phyloP scores from a whole-genome alignment of 2,329 filamentous ascomycete genomes.

The Neocatenulostroma microsporum region DNA sequence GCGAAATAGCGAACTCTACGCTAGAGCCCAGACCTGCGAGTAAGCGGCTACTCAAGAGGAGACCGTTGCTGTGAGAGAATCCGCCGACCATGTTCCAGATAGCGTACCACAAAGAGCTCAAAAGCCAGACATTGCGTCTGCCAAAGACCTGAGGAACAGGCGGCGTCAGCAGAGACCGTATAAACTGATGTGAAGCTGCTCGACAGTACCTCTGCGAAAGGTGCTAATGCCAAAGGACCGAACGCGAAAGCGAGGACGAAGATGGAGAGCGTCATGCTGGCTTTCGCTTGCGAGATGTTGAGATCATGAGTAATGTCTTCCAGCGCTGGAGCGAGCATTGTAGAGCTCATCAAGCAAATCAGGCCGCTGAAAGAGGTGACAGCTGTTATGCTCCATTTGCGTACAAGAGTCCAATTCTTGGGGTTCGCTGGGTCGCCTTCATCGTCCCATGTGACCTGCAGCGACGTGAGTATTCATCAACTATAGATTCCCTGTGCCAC shows the following conservation, averaged over 20 bases:
- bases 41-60: constrained; percentile 41
- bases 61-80: constrained; percentile 33
- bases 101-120: constrained; percentile 43
- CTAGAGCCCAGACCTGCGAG: constrained; percentile 44
- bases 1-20: constrained; percentile 36
- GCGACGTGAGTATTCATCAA: too few relatives aligned
- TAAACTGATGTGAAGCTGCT: too few relatives aligned
- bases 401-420: constrained; percentile 10
- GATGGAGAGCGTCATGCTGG: constrained; percentile 31
- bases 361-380: constrained; percentile 12
- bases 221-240: constrained; percentile 29
- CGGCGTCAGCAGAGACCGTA: constrained; percentile 8
- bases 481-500: too few relatives aligned
- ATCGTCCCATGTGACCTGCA: constrained; percentile 11
- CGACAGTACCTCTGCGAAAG: too few relatives aligned
- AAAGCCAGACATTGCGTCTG: constrained; percentile 34
- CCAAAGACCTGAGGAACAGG: constrained; percentile 46
- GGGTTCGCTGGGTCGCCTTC: constrained; percentile 13
- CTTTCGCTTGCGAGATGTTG: constrained; percentile 9
- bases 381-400: constrained; percentile 13
- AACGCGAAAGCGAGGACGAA: constrained; percentile 40
- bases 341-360: constrained; percentile 13
- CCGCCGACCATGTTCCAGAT: constrained; percentile 44
- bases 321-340: constrained; percentile 21
- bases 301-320: constrained; percentile 11